These are phyloP conservation scores for Fusarium mundagurra DNA, from an alignment of 2,329 filamentous ascomycete genomes.

Conservation along the genomic window DNA sequence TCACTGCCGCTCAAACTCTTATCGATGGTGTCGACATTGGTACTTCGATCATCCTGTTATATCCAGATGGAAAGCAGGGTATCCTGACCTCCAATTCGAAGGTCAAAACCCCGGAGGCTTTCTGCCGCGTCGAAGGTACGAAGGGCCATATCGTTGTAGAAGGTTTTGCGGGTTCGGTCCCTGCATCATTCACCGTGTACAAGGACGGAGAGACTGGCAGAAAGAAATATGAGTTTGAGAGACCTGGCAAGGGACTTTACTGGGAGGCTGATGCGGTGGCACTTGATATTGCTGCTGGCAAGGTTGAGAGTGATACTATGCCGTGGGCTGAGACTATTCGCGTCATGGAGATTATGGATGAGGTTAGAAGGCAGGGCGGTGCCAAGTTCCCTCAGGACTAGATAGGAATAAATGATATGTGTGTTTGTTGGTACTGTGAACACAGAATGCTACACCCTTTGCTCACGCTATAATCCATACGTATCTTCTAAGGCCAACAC, in stretches of 20 bases:
- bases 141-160: constrained; percentile 51
- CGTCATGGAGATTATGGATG: constrained; percentile 59
- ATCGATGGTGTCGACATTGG: constrained; percentile 47
- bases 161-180: constrained; percentile 47
- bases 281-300: constrained; percentile 50
- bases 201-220: constrained; percentile 37
- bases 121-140: constrained; percentile 55
- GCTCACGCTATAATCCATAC: no score
- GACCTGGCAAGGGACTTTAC: constrained; percentile 51
- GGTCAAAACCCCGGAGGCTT: constrained; percentile 37
- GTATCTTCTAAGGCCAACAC: no score
- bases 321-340: constrained; percentile 58
- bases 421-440: fast-evolving
- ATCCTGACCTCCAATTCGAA: constrained; percentile 53
- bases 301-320: constrained; percentile 53
- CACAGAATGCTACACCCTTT: no score
- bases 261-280: constrained; percentile 59
- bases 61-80: constrained; percentile 52
- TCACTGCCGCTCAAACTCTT: constrained; percentile 50
- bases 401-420: fast-evolving
- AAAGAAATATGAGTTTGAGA: constrained; percentile 51
- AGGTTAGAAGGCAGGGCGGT: constrained; percentile 51
- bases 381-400: constrained; percentile 45
- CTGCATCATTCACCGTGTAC: constrained; percentile 50
- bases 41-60: constrained; percentile 53